Conservation (phyloP, 305 asterid genomes). For the Fraxinus paxiana region DNA sequence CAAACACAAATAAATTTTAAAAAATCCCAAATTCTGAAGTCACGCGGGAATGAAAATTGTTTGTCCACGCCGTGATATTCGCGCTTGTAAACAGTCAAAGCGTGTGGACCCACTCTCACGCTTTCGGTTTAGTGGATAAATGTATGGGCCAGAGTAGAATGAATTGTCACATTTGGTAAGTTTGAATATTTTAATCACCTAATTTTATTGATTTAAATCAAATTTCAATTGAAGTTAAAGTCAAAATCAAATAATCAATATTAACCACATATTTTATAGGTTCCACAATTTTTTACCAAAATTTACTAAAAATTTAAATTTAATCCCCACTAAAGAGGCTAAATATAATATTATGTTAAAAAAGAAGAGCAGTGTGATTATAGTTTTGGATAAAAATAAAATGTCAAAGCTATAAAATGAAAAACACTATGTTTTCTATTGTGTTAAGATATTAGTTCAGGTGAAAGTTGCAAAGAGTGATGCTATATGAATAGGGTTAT, state of each 20-base stretch:
- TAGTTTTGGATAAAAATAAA: not conserved
- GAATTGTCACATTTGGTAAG: not conserved
- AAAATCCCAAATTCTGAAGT: not conserved
- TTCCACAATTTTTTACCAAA: too few relatives aligned
- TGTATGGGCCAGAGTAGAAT: not conserved
- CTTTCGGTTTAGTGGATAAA: not conserved
- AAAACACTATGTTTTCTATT: too few relatives aligned
- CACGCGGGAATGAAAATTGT: not conserved
- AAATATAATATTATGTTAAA: too few relatives aligned
- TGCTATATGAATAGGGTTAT: too few relatives aligned
- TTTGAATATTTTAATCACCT: not conserved
- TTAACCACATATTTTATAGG: too few relatives aligned
- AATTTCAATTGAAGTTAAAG: too few relatives aligned
- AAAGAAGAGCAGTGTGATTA: not conserved
- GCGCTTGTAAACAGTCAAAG: constrained; percentile 30
- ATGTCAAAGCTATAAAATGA: not conserved
- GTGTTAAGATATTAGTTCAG: not conserved
- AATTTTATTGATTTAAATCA: too few relatives aligned
- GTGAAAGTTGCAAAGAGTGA: not conserved
- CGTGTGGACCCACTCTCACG: constrained; percentile 26
- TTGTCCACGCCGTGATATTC: constrained; percentile 30
- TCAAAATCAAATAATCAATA: too few relatives aligned
- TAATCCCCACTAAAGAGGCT: too few relatives aligned
- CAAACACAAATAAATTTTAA: not conserved
- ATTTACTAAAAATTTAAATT: too few relatives aligned